These are phyloP conservation scores for Talaromyces sp. DNA, from an alignment of 2,329 filamentous ascomycete species.

Conservation along the genomic window DNA sequence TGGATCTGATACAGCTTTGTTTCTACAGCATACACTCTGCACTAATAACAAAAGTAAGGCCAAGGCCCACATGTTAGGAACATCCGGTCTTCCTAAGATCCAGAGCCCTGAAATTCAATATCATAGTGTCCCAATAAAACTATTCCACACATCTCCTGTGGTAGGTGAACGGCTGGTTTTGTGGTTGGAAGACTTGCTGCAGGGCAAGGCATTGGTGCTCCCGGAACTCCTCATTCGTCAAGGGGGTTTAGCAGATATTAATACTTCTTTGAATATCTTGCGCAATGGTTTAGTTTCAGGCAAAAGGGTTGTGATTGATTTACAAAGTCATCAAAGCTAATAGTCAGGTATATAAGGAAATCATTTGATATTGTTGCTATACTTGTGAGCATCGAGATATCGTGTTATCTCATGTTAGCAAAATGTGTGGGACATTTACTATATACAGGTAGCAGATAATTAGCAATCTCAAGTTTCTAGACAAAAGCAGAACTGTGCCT, in stretches of 20 bases:
- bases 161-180: constrained; percentile 59
- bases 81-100: constrained; percentile 63
- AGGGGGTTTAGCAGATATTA: constrained; percentile 59
- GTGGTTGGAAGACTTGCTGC: constrained; percentile 66
- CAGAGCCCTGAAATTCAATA: constrained; percentile 44
- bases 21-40: constrained; percentile 52
- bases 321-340: constrained; percentile 6
- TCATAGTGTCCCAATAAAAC: constrained; percentile 68
- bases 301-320: constrained; percentile 59
- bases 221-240: constrained; percentile 59
- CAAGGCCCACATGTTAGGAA: constrained; percentile 58
- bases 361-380: constrained; percentile 13
- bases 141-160: constrained; percentile 64
- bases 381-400: constrained; percentile 3
- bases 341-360: constrained; percentile 9
- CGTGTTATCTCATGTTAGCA: no score
- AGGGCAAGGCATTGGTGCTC: constrained; percentile 49
- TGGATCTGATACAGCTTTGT: constrained; percentile 59
- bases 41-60: constrained; percentile 3
- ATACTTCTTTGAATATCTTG: constrained; percentile 62
- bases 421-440: no score
- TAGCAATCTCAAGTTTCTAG: no score
- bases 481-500: no score
- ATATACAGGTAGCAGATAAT: no score
- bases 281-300: constrained; percentile 63